These are phyloP conservation scores for Trichoderma cornu-damae DNA, from an alignment of 2,329 filamentous ascomycete species.

Conservation along the genomic window DNA sequence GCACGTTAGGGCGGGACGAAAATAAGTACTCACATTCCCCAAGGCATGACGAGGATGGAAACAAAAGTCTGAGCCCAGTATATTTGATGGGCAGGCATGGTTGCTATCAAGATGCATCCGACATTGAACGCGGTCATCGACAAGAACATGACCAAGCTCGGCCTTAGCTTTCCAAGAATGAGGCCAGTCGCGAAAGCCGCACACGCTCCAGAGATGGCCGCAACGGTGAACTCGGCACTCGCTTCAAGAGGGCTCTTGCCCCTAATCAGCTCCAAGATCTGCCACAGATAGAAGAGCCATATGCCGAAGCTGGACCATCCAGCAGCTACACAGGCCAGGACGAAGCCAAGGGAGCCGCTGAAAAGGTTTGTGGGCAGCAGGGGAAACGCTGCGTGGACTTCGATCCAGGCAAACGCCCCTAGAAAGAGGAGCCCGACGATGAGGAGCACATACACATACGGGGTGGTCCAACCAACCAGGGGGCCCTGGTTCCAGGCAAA, in stretches of 20 bases:
- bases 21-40: constrained; percentile 12
- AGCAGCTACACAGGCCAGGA: constrained; percentile 45
- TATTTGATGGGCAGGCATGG: constrained; percentile 45
- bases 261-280: constrained; percentile 40
- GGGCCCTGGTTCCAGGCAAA: constrained; percentile 60
- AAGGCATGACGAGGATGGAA: constrained; percentile 23
- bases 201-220: constrained; percentile 36
- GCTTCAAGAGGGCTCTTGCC: constrained; percentile 37
- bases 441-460: constrained; percentile 50
- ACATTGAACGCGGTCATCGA: constrained; percentile 39
- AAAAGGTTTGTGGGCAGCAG: constrained; percentile 10
- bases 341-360: constrained; percentile 34
- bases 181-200: constrained; percentile 40
- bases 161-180: constrained; percentile 28
- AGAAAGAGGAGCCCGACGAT: constrained; percentile 51
- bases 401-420: constrained; percentile 49
- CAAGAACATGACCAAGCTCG: constrained; percentile 35
- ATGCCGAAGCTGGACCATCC: constrained; percentile 48
- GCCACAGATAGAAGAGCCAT: constrained; percentile 43
- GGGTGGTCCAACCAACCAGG: constrained; percentile 48
- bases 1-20: too few relatives aligned
- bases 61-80: constrained; percentile 61
- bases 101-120: constrained; percentile 37
- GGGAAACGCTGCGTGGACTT: constrained; percentile 27
- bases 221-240: constrained; percentile 32